Percentiles rank a stretch among this genome's conserved stretches.
Evolutionary conservation across 768 basidiomycete species (phyloP).

Genomic region (Mycena crocata): DNA sequence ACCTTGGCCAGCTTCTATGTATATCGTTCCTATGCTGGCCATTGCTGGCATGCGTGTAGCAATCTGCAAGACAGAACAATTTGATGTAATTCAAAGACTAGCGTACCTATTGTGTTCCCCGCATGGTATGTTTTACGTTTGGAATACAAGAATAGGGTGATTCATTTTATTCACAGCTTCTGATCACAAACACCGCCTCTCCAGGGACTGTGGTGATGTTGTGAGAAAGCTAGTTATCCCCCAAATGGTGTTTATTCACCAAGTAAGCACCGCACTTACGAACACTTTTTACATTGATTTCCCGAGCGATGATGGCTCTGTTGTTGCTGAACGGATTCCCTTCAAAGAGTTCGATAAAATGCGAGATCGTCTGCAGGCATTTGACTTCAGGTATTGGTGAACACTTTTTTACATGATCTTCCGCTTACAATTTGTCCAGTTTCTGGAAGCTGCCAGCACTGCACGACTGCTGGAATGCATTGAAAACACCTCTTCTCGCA

Average conservation of each 20-base stretch:
- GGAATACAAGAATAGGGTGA: too few species aligned
- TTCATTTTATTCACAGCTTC: neutral
- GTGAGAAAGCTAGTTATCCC: neutral
- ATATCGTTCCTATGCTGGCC: neutral
- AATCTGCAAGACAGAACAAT: neutral
- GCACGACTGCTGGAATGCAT: too few species aligned
- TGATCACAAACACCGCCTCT: neutral
- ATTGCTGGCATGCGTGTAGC: neutral
- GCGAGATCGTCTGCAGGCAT: neutral
- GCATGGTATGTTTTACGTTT: neutral
- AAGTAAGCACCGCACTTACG: neutral
- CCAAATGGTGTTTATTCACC: conserved; percentile 2
- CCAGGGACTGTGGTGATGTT: neutral
- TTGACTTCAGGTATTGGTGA: neutral
- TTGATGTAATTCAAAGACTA: neutral
- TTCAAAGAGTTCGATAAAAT: neutral
- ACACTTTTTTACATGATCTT: too few species aligned
- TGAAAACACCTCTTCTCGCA: too few species aligned
- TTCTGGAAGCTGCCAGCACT: too few species aligned
- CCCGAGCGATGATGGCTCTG: neutral
- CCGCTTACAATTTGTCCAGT: too few species aligned
- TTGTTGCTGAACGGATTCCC: neutral
- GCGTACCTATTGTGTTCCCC: conserved; percentile 1
- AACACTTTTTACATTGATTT: neutral
- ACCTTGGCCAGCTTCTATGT: conserved; percentile 2